phyloP scores from a whole-genome alignment of 2,329 filamentous ascomycete genomes.

The Colletotrichum godetiae region DNA sequence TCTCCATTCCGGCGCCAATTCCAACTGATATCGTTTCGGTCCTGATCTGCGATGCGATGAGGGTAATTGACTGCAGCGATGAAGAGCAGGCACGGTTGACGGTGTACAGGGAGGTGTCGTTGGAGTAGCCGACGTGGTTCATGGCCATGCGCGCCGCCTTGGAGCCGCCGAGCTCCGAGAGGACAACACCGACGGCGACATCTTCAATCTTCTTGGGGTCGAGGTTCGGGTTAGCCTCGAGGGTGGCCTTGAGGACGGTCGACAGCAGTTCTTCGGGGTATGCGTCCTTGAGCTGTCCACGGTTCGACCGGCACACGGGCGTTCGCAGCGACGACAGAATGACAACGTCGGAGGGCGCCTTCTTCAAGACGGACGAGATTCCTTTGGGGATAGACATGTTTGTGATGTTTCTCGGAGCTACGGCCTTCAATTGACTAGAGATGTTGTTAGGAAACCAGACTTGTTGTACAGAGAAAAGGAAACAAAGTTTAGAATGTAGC shows the following conservation, averaged over 20 bases:
- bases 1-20: conserved; percentile 93
- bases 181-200: conserved; percentile 86
- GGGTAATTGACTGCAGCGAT: conserved; percentile 80
- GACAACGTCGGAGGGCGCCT: conserved; percentile 84
- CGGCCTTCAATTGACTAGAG: background rate
- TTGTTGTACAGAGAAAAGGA: conserved; percentile 9
- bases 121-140: conserved; percentile 82
- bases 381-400: conserved; percentile 70
- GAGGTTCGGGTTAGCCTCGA: conserved; percentile 78
- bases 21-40: conserved; percentile 78
- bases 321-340: conserved; percentile 93
- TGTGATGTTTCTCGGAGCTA: conserved; percentile 13
- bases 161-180: conserved; percentile 89
- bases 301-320: conserved; percentile 84
- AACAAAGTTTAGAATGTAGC: background rate
- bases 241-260: conserved; percentile 73
- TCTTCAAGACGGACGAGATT: conserved; percentile 80
- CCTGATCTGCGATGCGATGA: conserved; percentile 80
- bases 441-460: background rate
- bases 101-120: conserved; percentile 81
- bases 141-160: conserved; percentile 94
- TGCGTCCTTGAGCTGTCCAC: conserved; percentile 85
- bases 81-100: conserved; percentile 89
- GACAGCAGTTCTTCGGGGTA: conserved; percentile 91
- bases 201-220: conserved; percentile 79